Base-by-base conservation (phyloP, 2,329 filamentous ascomycete genomes). In the Sporothrix luriei region DNA sequence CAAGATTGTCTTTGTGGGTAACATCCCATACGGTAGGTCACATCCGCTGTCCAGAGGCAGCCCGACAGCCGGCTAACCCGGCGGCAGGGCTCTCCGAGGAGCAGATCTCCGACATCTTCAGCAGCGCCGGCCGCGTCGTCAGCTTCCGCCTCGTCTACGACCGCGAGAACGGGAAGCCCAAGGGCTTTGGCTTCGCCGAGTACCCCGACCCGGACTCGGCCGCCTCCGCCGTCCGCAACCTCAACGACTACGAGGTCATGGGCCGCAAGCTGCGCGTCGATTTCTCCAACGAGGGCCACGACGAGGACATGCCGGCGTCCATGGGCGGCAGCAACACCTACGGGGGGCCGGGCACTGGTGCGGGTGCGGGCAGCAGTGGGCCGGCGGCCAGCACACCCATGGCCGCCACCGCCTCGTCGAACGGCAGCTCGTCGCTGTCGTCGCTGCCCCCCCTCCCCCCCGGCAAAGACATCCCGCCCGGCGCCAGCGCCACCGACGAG, bases 131-230 rank as follows among this genome's bases (percentile, higher is more conserved):
- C 70, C 92, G 94, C 74, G 94, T 98, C 1, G 85, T 96, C 71
- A 94, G 91, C 78, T 98, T 98, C 79, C 89, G 94, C 67, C 86
- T 98, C 64, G 94, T 98, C 73, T 96, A 97, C 80, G 96, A 98
- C 82, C 91, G 93, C 68, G 94, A 98, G 77, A 97, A 94, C 2
- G 94, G 94, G 54, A 89, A 93, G 69, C 94, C 95, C 0, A 98
- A 97, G 80, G 95, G 95, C 21, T 99, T 97, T 78, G 95, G 95
- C 48, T 99, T 98, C 76, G 92, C 94, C 76, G 94, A 98, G 78
- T 99, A 97, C 77, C 91, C 93, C 69, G 95, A 98, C 77, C 89
- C 71, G 88, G 88, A 90, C 75, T 90, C 93, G 33, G 95, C 95
- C 43, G 93, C 94, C 49, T 97, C 93, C 2, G 95, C 95, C 2